Percentiles rank a stretch among this genome's conserved stretches.
These are phyloP conservation scores for Tilletia setariae DNA, from an alignment of 1,284 basidiomycete genomes.

Conservation along the genomic window DNA sequence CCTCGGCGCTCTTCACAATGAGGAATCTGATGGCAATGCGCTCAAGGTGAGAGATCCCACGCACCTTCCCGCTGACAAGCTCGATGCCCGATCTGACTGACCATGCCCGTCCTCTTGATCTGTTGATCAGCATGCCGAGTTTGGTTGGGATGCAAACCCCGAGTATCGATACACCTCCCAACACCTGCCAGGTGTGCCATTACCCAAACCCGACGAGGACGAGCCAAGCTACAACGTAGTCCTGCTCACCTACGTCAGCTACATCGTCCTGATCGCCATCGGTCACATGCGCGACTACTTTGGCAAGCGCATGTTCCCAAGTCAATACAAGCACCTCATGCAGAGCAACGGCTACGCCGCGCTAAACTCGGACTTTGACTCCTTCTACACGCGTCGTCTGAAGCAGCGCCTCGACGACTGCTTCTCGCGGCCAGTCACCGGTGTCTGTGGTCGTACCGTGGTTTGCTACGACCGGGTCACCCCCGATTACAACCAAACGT, in stretches of 20 bases:
- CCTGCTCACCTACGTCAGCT: slow-evolving; percentile 75
- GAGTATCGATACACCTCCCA: slow-evolving; percentile 67
- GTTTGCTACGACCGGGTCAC: slow-evolving; percentile 79
- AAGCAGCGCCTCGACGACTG: slow-evolving; percentile 94
- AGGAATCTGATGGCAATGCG: slow-evolving; percentile 22
- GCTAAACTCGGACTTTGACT: slow-evolving; percentile 96
- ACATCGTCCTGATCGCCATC: slow-evolving; percentile 64
- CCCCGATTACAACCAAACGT: slow-evolving; percentile 75
- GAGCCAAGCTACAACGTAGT: slow-evolving; percentile 87
- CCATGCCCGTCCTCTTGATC: slow-evolving; percentile 22
- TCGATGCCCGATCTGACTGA: too few species aligned
- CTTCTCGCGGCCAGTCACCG: slow-evolving; percentile 88
- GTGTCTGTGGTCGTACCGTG: slow-evolving; percentile 92
- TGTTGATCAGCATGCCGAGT: slow-evolving; percentile 67
- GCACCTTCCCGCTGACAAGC: neutral
- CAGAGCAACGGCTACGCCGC: slow-evolving; percentile 69
- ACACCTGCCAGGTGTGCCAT: slow-evolving; percentile 56
- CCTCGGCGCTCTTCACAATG: slow-evolving; percentile 32
- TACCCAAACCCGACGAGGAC: slow-evolving; percentile 57
- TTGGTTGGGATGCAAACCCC: slow-evolving; percentile 75
- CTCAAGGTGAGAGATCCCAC: slow-evolving; percentile 21
- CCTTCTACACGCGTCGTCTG: slow-evolving; percentile 94
- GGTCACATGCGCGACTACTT: slow-evolving; percentile 94
- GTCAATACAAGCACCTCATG: slow-evolving; percentile 67
- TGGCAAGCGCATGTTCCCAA: slow-evolving; percentile 76